Conservation (phyloP, 78 protist genomes). For the Dictyostelium purpureum region DNA sequence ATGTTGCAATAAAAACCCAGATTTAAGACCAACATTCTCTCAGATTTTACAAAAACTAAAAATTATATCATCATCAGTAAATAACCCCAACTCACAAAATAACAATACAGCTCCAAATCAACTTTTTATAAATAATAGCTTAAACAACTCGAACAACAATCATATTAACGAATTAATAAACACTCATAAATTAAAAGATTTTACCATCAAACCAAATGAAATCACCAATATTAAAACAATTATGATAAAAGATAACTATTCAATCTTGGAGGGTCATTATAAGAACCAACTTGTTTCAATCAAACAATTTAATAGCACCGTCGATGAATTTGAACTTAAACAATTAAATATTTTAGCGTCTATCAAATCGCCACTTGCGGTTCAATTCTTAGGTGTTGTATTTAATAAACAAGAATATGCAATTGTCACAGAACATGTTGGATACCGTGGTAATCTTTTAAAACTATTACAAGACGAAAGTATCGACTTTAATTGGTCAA, state of each 20-base stretch:
- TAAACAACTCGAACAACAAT: neutral
- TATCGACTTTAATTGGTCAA: neutral
- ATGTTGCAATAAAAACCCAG: constrained; percentile 47
- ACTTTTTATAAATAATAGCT: no score
- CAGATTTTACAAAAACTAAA: constrained; percentile 45
- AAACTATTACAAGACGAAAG: neutral
- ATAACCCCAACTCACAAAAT: neutral
- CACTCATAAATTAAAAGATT: neutral
- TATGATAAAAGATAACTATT: neutral
- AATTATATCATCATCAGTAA: neutral
- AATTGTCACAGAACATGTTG: constrained; percentile 3
- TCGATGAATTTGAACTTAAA: constrained; percentile 25
- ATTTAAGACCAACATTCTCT: constrained; percentile 42
- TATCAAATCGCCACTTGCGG: constrained; percentile 1
- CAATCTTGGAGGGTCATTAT: constrained; percentile 10
- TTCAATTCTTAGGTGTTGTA: constrained; percentile 46
- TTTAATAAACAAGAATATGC: constrained; percentile 48
- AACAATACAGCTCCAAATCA: neutral
- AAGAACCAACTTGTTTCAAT: constrained; percentile 12
- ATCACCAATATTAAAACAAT: neutral
- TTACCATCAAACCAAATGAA: constrained; percentile 11
- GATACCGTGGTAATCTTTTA: neutral
- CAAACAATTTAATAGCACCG: neutral
- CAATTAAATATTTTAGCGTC: constrained; percentile 32
- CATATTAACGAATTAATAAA: neutral